Evolutionary conservation across 2,329 filamentous ascomycete genomes (phyloP).

Genomic region (Arthrobotrys entomopaga): DNA sequence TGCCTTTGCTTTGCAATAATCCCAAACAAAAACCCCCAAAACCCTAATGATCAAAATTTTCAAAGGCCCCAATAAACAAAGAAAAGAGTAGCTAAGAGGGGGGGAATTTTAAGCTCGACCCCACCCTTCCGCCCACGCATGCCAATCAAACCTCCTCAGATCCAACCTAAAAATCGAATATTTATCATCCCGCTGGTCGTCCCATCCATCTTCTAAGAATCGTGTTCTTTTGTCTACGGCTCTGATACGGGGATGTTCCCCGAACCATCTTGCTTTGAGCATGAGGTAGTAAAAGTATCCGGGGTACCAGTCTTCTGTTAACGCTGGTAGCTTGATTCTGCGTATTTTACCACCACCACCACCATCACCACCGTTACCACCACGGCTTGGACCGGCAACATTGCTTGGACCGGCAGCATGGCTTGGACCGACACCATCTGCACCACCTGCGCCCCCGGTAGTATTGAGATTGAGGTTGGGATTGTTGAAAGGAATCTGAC

Average conservation of each 20-base stretch:
- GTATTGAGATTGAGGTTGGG: no score
- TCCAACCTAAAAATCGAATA: neutral
- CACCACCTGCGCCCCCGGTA: no score
- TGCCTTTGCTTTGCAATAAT: no score
- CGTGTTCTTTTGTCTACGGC: neutral
- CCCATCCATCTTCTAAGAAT: constrained; percentile 2
- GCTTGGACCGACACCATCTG: neutral
- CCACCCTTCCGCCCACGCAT: constrained; percentile 11
- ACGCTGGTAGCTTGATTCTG: constrained; percentile 1
- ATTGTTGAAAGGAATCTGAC: no score
- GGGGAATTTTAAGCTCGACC: neutral
- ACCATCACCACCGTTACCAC: neutral
- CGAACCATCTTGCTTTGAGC: constrained; percentile 10
- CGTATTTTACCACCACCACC: neutral
- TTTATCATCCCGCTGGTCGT: neutral
- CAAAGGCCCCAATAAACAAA: neutral
- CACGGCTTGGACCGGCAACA: no score
- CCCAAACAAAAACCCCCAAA: no score
- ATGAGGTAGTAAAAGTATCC: constrained; percentile 18
- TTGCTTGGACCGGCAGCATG: no score
- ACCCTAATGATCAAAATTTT: no score
- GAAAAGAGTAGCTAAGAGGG: constrained; percentile 9
- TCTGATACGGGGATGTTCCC: constrained; percentile 5
- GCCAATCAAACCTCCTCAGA: constrained; percentile 19
- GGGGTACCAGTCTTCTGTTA: constrained; percentile 27